A percentile compares a stretch with the other conserved stretches of the same genome.
phyloP scores from a whole-genome alignment of 2,329 filamentous ascomycete genomes.

The Fusarium metavorans region DNA sequence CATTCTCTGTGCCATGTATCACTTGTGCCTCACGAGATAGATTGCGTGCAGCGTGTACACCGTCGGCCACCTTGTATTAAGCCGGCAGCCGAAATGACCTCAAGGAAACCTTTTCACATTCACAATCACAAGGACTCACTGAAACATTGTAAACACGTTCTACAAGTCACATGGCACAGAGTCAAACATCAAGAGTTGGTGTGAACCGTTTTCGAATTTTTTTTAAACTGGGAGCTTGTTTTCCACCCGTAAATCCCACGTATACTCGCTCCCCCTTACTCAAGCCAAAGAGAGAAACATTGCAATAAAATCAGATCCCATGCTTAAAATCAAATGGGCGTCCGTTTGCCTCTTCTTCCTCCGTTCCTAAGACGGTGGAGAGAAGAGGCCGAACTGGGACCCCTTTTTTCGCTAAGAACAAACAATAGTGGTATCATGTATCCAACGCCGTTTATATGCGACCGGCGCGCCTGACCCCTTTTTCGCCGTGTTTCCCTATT shows the following conservation, averaged over 20 bases:
- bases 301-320: slow-evolving; percentile 29
- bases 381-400: not conserved
- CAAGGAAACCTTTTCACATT: not conserved
- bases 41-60: slow-evolving; percentile 5
- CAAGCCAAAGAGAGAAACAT: slow-evolving; percentile 26
- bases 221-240: slow-evolving; percentile 9
- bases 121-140: not conserved
- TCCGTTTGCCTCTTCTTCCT: not conserved
- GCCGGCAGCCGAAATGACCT: not conserved
- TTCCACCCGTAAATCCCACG: not conserved
- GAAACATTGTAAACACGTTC: slow-evolving; percentile 13
- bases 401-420: slow-evolving; percentile 14
- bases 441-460: slow-evolving; percentile 46
- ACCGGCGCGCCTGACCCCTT: slow-evolving; percentile 30
- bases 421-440: slow-evolving; percentile 43
- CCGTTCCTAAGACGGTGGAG: slow-evolving; percentile 8
- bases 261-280: slow-evolving; percentile 23
- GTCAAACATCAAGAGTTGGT: slow-evolving; percentile 1
- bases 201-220: slow-evolving; percentile 30
- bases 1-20: slow-evolving; percentile 22
- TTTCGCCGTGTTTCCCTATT: not conserved
- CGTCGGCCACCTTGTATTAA: not conserved
- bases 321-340: slow-evolving; percentile 14
- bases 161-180: not conserved
- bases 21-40: slow-evolving; percentile 10